Evolutionary conservation across 164 flowering plant genomes (phyloP), one percentile per base, ranked within the genome.

Genomic region (Hamamelis virginiana): DNA sequence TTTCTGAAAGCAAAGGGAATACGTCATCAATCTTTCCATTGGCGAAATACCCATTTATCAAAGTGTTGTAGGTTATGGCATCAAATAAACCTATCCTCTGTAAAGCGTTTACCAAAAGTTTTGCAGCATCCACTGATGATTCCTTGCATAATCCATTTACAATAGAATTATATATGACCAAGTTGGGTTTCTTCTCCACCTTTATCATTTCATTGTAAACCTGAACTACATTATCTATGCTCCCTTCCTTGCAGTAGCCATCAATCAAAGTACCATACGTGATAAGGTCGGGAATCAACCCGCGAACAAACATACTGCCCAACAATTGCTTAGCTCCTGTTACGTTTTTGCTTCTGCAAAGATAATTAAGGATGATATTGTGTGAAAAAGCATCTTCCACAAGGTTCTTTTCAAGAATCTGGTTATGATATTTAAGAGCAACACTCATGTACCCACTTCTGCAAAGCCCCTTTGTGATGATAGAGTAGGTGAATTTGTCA

Each of bases 231-330:
- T 21, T 66, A 25, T 70, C 75, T 52, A 69, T 41, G 38, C 67
- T 68, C 43, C 83, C 72, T 14, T 68, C 73, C 25, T 80, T 75
- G 64, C 68, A 72, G 45, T 77, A 75, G 18, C 73, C 73, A 70
- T 75, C 75, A 56, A 80, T 77, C 64, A 77, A 15, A 46, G 80
- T 77, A 60, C 77, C 73, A 65, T 74, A 77, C 25, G 83, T 77
- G 25, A 77, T 73, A 9, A 57, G 9, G 45, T 80, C 79, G 8
- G 81, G 83, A 50, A 68, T 57, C 44, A 80, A 67, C 1, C 83
- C 81, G 16, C 69, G 75, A 52, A 59, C 46, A 59, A 72, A 73
- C 81, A 80, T 80, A 41, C 67, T 68, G 27, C 79, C 66, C 28
- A 75, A 64, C 19, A 80, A 50, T 65, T 75, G 83, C 72, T 75